Conservation (phyloP, 73 alveolate species). For the Stentor roeselii region DNA sequence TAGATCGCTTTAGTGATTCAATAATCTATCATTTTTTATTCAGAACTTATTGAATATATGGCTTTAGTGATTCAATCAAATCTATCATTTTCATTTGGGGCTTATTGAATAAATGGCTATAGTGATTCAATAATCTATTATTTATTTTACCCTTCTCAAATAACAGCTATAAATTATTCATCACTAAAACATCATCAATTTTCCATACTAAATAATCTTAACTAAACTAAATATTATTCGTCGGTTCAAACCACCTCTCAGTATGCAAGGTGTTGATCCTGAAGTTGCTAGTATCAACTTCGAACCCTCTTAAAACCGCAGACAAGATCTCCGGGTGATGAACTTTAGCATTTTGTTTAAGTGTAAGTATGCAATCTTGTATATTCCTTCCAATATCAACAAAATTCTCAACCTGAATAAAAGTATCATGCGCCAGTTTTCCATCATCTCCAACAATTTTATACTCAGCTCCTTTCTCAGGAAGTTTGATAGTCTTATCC, state of each 20-base stretch:
- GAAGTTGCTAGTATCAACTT: slow-evolving; percentile 84
- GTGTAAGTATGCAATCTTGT: slow-evolving; percentile 51
- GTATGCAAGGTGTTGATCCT: slow-evolving; percentile 82
- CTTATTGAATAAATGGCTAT: too few relatives aligned
- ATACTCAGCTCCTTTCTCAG: slow-evolving; percentile 67
- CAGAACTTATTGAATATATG: too few relatives aligned
- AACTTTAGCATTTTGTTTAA: slow-evolving; percentile 70
- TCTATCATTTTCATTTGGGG: too few relatives aligned
- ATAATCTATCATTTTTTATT: too few relatives aligned
- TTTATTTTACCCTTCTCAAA: too few relatives aligned
- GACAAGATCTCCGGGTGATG: slow-evolving; percentile 87
- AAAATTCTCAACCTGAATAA: slow-evolving; percentile 77
- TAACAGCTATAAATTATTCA: too few relatives aligned
- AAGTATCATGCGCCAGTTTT: slow-evolving; percentile 73
- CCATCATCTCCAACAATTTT: slow-evolving; percentile 69
- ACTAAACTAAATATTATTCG: slow-evolving; percentile 62
- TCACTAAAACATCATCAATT: too few relatives aligned
- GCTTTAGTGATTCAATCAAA: too few relatives aligned
- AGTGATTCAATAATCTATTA: too few relatives aligned
- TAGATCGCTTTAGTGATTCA: too few relatives aligned
- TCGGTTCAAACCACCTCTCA: slow-evolving; percentile 80
- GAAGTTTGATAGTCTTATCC: slow-evolving; percentile 59
- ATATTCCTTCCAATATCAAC: slow-evolving; percentile 74
- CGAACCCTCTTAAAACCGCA: slow-evolving; percentile 79
- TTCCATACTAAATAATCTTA: too few relatives aligned